These are phyloP conservation scores for Pseudogymnoascus pannorum DNA, from an alignment of 2,329 filamentous ascomycete genomes.

Conservation along the genomic window DNA sequence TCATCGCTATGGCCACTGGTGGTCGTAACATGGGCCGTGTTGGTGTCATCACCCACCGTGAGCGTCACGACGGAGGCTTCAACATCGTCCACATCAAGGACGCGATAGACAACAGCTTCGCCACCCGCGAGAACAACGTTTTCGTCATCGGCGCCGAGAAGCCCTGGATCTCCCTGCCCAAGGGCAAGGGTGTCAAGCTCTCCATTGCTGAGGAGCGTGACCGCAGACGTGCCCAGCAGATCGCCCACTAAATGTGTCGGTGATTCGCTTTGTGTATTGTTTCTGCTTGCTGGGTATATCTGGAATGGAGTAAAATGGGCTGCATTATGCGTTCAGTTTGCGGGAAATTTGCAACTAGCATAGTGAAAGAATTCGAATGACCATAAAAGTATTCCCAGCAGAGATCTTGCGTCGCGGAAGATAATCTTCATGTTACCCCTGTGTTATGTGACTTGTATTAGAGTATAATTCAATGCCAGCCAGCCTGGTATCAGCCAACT, in stretches of 20 bases:
- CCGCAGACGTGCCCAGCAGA: constrained; percentile 68
- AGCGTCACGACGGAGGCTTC: constrained; percentile 99
- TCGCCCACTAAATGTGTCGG: constrained; percentile 28
- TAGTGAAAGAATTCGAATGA: constrained; percentile 25
- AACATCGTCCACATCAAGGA: constrained; percentile 99
- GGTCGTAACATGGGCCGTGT: constrained; percentile 99
- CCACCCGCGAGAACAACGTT: constrained; percentile 98
- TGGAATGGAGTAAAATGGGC: constrained; percentile 28
- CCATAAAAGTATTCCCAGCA: constrained; percentile 10
- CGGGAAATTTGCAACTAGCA: constrained; percentile 26
- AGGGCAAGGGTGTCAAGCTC: constrained; percentile 99
- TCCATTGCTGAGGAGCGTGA: constrained; percentile 98
- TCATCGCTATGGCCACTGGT: constrained; percentile 97
- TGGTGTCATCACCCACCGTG: constrained; percentile 99
- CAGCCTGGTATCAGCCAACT: neutral
- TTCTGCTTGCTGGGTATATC: constrained; percentile 3
- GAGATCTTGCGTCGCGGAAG: neutral
- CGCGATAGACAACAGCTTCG: constrained; percentile 99
- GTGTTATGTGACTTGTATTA: constrained; percentile 1
- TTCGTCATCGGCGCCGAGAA: constrained; percentile 98
- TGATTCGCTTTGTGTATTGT: constrained; percentile 11
- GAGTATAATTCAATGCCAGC: neutral
- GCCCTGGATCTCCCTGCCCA: constrained; percentile 98
- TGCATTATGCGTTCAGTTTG: constrained; percentile 21
- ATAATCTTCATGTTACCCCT: neutral